These are phyloP conservation scores for Penicillium bialowiezense DNA, from an alignment of 495 filamentous ascomycete species.

Conservation along the genomic window DNA sequence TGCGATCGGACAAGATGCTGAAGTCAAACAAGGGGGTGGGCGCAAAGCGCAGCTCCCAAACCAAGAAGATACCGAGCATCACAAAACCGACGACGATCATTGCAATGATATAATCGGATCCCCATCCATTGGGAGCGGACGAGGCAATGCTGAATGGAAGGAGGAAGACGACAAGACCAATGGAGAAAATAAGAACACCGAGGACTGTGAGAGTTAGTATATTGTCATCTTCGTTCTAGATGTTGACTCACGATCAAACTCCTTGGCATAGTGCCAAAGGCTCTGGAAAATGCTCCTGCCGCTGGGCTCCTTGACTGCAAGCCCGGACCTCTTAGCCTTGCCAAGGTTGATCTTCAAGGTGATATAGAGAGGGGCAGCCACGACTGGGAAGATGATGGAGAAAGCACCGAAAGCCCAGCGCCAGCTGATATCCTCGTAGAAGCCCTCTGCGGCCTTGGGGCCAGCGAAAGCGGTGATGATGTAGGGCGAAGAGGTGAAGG, in stretches of 20 bases:
- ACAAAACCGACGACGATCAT: slow-evolving; percentile 55
- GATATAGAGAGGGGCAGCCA: slow-evolving; percentile 45
- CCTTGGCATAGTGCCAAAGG: slow-evolving; percentile 47
- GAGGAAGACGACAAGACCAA: slow-evolving; percentile 56
- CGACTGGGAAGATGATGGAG: slow-evolving; percentile 52
- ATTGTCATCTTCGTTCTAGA: background rate
- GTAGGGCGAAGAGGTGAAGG: slow-evolving; percentile 53
- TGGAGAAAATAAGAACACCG: slow-evolving; percentile 55
- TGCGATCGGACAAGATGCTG: slow-evolving; percentile 55
- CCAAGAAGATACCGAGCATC: slow-evolving; percentile 49
- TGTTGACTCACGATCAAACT: slow-evolving; percentile 50
- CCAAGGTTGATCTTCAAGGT: slow-evolving; percentile 49
- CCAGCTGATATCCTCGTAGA: slow-evolving; percentile 49
- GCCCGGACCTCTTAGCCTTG: slow-evolving; percentile 47
- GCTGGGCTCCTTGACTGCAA: slow-evolving; percentile 27
- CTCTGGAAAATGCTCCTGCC: slow-evolving; percentile 38
- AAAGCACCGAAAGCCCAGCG: slow-evolving; percentile 60
- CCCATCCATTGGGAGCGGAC: slow-evolving; percentile 42
- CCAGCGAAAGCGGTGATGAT: slow-evolving; percentile 41
- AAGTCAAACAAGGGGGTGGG: slow-evolving; percentile 52
- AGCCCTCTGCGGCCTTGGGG: slow-evolving; percentile 27
- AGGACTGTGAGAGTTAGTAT: slow-evolving; percentile 22
- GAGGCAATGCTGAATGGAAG: slow-evolving; percentile 54
- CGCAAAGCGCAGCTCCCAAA: slow-evolving; percentile 55
- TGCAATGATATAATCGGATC: slow-evolving; percentile 46